Base-by-base conservation (phyloP, 2,329 filamentous ascomycete species). In the Arthrobotrys musiformis region DNA sequence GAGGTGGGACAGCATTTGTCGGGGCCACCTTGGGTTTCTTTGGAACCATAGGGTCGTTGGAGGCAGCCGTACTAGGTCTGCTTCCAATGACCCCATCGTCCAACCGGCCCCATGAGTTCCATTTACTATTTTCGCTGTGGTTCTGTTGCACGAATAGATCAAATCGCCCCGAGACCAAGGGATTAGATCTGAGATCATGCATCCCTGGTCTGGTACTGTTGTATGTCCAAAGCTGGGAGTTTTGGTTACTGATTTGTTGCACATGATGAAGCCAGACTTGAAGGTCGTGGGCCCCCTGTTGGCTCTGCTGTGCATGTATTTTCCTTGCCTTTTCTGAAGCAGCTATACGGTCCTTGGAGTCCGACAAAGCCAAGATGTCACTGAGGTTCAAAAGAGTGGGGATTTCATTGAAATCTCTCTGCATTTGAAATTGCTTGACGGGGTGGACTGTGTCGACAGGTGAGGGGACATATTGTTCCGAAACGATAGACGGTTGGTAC, bases 261-360 rank as follows among this genome's bases (percentile, higher is more conserved):
- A 78, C 62, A 58, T 78, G 62, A 11, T 78, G 66, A 40, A 78
- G 66, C 73, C 73, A 78, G 22, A 78, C 66, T 54, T 78, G 73
- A 26, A 78, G 66, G 17, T 72, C 67, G 15, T 72, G 40, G 2
- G 50, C 26, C 40, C 67, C 67, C 42, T 72, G 66, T 15, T 61
- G 40, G 17, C 67, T 48, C 44, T 78, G 66, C 28, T 70, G 50
- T 17, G 67, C 66, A 26, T 69, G 67, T 9, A 78, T 70, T n/a
- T 70, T 72, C 35, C 73, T 50, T 13, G 73, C 73, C 35, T 78
- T 78, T 19, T 78, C 73, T 17, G 73, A 70, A 19, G 73, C 73
- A 19, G 66, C 66, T 24, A 78, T 78, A 30, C 73, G 73, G 24
- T 78, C 73, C 40, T 78, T 70, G 1, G 73, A 44, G 30, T 78